Evolutionary conservation across 306 rosid genomes (phyloP).

Genomic region (Mimosa pudica): DNA sequence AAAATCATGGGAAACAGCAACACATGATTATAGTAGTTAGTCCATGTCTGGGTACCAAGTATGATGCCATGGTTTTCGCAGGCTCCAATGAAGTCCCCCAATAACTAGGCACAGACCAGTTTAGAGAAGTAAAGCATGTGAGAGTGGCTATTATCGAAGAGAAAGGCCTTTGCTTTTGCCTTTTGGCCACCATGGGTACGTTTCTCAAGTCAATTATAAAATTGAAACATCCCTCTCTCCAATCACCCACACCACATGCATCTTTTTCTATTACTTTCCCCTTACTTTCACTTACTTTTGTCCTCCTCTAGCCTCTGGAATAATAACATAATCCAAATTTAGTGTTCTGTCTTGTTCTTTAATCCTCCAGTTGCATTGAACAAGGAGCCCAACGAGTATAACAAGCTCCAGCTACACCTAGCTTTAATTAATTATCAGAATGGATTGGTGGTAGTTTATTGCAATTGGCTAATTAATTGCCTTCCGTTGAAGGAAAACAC

Average conservation of each 20-base stretch:
- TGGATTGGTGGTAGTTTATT: not conserved
- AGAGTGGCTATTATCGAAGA: slow-evolving; percentile 43
- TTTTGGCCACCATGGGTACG: slow-evolving; percentile 53
- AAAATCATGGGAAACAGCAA: slow-evolving; percentile 33
- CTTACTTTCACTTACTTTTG: slow-evolving; percentile 37
- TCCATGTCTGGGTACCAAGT: slow-evolving; percentile 31
- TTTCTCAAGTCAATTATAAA: slow-evolving; percentile 50
- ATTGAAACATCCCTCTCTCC: slow-evolving; percentile 22
- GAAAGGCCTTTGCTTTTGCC: slow-evolving; percentile 53
- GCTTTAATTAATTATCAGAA: not conserved
- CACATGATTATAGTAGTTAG: slow-evolving; percentile 39
- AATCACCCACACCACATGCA: slow-evolving; percentile 48
- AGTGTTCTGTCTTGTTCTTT: slow-evolving; percentile 2
- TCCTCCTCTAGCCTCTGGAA: slow-evolving; percentile 28
- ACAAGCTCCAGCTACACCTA: slow-evolving; percentile 21
- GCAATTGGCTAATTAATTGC: slow-evolving; percentile 35
- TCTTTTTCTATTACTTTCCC: slow-evolving; percentile 42
- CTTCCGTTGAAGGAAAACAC: slow-evolving; percentile 47
- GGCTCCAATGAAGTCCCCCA: slow-evolving; percentile 45
- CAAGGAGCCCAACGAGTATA: slow-evolving; percentile 32
- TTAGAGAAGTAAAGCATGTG: slow-evolving; percentile 51
- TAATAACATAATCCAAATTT: slow-evolving; percentile 32
- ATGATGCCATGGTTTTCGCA: slow-evolving; percentile 48
- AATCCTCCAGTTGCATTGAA: slow-evolving; percentile 32
- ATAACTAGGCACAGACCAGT: slow-evolving; percentile 29